Evolutionary conservation across 2,329 filamentous ascomycete species (phyloP), one percentile per base, ranked within the genome.

Genomic region (Sphaerulina musiva): DNA sequence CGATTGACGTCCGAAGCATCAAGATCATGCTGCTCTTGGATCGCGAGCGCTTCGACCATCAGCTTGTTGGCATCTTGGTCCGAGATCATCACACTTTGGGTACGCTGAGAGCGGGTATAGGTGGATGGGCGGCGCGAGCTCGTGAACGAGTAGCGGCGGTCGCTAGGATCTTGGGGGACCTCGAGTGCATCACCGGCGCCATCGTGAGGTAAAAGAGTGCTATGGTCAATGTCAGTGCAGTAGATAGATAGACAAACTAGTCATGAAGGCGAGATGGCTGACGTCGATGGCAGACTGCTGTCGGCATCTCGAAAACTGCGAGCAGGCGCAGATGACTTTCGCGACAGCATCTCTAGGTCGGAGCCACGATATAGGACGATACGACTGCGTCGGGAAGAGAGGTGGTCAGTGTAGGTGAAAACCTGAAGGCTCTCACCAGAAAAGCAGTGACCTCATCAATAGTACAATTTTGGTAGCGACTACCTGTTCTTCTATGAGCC

Each of bases 391-490:
- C 26, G 26, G 26, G 6, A 29, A 29, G 26, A 20, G 40, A 29
- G 38, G 40, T 14, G 5, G n/a, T 26, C 12, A 36, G 4, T 3
- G 31, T 36, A 42, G 29, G 14, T 9, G 31, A 2, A 20, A n/a
- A n/a, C n/a, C n/a, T n/a, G n/a, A 38, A 50, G 41, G 5, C 11
- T 12, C 3, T 11, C 17, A 26, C 20, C 40, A 42, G 26, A 41
- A 51, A 44, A 36, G 48, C n/a, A 51, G 11, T 39, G 23, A 39
- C 46, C 40, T 55, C 53, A 50, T 56, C 49, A 40, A 50, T 56
- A 53, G 43, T 53, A 50, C 54, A 53, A 42, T 49, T 20, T 49
- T 12, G 54, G 50, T 56, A 51, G 50, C 46, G 46, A 32, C 42
- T 53, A 53, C 54, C 54, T 50, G 26, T 14, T 53, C 47, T 14